These are phyloP conservation scores for Lotus japonicus DNA, from an alignment of 306 rosid genomes.

Conservation along the genomic window DNA sequence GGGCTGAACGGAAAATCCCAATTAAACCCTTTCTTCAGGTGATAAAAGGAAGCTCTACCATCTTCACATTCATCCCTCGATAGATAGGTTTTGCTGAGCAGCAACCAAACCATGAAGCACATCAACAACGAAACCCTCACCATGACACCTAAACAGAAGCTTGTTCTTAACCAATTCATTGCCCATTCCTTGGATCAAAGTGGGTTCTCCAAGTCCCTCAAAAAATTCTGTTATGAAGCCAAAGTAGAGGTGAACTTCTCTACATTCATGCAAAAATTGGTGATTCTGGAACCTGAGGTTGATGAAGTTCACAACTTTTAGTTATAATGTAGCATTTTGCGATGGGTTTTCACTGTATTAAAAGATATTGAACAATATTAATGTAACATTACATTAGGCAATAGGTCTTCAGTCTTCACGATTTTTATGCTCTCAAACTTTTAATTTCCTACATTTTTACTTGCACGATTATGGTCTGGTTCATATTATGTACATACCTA, in stretches of 20 bases:
- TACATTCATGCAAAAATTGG: background rate
- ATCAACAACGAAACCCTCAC: background rate
- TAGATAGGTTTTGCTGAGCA: conserved; percentile 51
- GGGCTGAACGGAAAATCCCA: too few relatives aligned
- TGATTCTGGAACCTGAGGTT: background rate
- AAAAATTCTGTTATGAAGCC: conserved; percentile 64
- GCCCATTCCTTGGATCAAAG: conserved; percentile 44
- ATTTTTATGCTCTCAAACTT: too few relatives aligned
- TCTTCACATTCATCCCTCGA: conserved; percentile 64
- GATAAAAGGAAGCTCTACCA: conserved; percentile 22
- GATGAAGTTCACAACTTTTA: background rate
- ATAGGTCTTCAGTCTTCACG: background rate
- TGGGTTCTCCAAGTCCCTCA: conserved; percentile 68
- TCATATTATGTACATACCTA: background rate
- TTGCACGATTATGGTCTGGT: background rate
- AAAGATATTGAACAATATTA: background rate
- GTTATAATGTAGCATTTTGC: too few relatives aligned
- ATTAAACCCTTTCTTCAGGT: conserved; percentile 11
- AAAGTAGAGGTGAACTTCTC: conserved; percentile 37
- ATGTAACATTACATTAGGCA: background rate
- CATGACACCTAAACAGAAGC: conserved; percentile 23
- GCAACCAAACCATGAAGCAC: conserved; percentile 36
- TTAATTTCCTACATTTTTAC: background rate
- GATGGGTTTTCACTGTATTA: too few relatives aligned
- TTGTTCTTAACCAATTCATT: conserved; percentile 48